A percentile compares a stretch with the other conserved stretches of the same genome.
phyloP scores from a whole-genome alignment of 1,284 basidiomycete species.

The Naganishia albida region DNA sequence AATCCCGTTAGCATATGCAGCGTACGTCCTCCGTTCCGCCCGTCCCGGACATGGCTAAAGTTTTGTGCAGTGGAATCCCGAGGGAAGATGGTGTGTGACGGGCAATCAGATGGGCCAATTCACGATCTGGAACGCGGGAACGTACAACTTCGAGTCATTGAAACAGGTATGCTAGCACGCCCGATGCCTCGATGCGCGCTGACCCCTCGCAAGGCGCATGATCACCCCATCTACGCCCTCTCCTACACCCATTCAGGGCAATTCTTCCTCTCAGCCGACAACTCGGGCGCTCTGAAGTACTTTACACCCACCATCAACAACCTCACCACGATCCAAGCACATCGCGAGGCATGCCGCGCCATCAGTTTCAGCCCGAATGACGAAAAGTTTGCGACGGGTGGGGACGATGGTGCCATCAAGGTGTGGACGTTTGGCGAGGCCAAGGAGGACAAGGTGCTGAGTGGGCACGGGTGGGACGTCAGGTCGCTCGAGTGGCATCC shows the following conservation, averaged over 20 bases:
- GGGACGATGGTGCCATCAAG: constrained; percentile 89
- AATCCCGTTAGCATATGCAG: constrained; percentile 94
- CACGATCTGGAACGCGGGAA: constrained; percentile 97
- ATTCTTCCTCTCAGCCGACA: constrained; percentile 89
- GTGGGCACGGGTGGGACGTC: constrained; percentile 97
- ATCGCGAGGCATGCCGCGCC: constrained; percentile 85
- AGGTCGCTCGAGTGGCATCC: constrained; percentile 99
- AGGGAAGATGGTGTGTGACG: constrained; percentile 86
- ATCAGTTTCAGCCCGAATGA: constrained; percentile 91
- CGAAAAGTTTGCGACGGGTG: constrained; percentile 84
- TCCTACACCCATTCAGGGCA: constrained; percentile 87
- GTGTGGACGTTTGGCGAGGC: constrained; percentile 95
- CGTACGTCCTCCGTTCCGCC: constrained; percentile 59
- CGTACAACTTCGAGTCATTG: constrained; percentile 99
- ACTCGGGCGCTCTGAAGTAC: constrained; percentile 93
- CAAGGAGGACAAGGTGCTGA: constrained; percentile 79
- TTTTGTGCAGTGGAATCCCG: constrained; percentile 84
- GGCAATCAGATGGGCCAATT: constrained; percentile 97
- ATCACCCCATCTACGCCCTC: constrained; percentile 86
- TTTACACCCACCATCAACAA: constrained; percentile 99
- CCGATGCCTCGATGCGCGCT: neutral
- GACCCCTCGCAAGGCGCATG: constrained; percentile 67
- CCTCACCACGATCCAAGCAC: constrained; percentile 86
- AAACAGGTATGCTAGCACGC: constrained; percentile 62
- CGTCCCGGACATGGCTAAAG: neutral